Base-by-base conservation (phyloP, 768 basidiomycete genomes). In the Lactarius trivialis region DNA sequence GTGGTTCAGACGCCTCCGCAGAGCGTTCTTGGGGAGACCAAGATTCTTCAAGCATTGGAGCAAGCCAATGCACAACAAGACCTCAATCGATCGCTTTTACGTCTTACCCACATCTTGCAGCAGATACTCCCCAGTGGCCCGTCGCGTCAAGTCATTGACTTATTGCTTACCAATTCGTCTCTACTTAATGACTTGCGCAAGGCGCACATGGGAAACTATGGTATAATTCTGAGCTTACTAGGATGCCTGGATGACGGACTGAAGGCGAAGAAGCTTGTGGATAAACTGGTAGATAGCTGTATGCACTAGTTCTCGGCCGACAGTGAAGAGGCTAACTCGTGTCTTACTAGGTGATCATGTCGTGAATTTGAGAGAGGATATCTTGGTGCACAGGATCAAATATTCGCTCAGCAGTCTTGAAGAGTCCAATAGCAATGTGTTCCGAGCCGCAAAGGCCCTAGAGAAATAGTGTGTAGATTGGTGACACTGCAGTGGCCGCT, bases 191-290 rank as follows among this genome's bases (percentile, higher is more conserved):
- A 86, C 69, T 77, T 97, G 15, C 85, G 93, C 51, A 95, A 89
- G 69, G 95, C 95, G 1, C 84, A 96, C 66, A 83, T 88, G 78
- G 97, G 97, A 49, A 93, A 89, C 67, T 99, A 97, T 71, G 85
- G 93, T 55, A 78, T 95, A 45, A 87, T 99, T 43, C 82, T 98
- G 33, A 93, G 92, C 70, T 79, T 99, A 51, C 79, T 98, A 7
- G 95, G 95, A n/a, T 93, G 88, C 68, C 75, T 99, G 52, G 97
- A 98, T 67, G 80, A 88, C 57, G 97, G 97, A 0, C 73, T 86
- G 36, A 82, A 83, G 67, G 82, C 86, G n/a, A 99, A 99, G 77
- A 84, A 78, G 59, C 79, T 98, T 2, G 95, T 95, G 0, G 97
- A 99, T 74, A 81, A 85, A 14, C 83, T 97, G 61, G 88, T 98